Evolutionary conservation across 208 protist genomes (phyloP), one percentile per base, ranked within the genome.

Genomic region (Leishmania aethiopica): DNA sequence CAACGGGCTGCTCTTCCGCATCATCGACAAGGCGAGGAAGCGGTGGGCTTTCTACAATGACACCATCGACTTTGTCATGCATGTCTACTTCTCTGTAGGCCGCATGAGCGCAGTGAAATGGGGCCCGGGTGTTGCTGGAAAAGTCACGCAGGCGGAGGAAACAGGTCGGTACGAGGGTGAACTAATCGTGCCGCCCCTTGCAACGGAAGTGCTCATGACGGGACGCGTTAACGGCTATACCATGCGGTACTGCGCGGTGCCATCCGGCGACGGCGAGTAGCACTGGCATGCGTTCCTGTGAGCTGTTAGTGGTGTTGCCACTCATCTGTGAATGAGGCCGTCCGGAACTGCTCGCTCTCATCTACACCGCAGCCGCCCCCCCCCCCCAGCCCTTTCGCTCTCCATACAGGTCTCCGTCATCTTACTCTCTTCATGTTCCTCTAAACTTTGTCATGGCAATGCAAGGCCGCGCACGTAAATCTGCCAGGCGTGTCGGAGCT

Each of bases 11-110:
- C 83, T 95, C 15, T 93, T 94, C 76, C 92, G 90, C 62, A 74
- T 95, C 22, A 83, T 95, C 28, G 82, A 93, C 66, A 73, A 81
- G 3, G 45, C 37, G 11, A 62, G 71, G 51, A 57, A 84, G 22
- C 75, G 71, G 60, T 94, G 89, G 87, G 86, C 85, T 15, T 94
- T 92, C 81, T 94, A 93, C 84, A 94, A 94, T 83, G 91, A 93
- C 73, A 94, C 91, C 8, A 78, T 22, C 2, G 76, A 85, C 51
- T 84, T 86, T 42, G 40, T 82, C 35, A 88, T 92, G 81, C 77
- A 79, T 79, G 78, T 91, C 73, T 40, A 89, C 45, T 78, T 89
- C 71, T 77, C 81, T 6, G 11, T 84, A 60, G 73, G 78, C 60
- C 32, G 60, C 17, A 84, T n/a, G 2, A 80, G 82, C 35, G 37